Evolutionary conservation across 805 yeast species (phyloP).

Genomic region (Grigorovia humatica): DNA sequence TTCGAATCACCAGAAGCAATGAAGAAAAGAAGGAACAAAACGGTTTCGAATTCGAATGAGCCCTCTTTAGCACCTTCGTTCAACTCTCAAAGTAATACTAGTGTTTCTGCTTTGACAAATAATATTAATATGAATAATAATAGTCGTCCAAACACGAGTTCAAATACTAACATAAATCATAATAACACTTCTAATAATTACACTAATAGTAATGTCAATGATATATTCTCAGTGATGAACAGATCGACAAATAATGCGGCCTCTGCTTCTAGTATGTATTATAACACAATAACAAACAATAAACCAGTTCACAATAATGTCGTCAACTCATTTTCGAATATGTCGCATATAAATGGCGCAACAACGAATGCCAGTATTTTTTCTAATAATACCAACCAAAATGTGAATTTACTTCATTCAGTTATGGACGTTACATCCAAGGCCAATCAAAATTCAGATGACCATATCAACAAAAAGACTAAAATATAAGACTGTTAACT

Average conservation of each 20-base stretch:
- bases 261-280: no score
- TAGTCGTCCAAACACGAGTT: not conserved
- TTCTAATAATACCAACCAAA: not conserved
- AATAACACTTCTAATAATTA: not conserved
- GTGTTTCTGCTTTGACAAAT: not conserved
- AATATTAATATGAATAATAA: not conserved
- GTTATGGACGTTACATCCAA: not conserved
- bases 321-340: not conserved
- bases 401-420: not conserved
- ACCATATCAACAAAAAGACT: slow-evolving; percentile 9
- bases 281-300: not conserved
- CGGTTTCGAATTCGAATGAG: slow-evolving; percentile 8
- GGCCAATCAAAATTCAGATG: slow-evolving; percentile 2
- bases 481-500: slow-evolving; percentile 3
- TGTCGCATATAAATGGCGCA: not conserved
- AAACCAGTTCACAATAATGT: not conserved
- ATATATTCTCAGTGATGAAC: no score
- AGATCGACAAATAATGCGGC: no score
- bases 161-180: not conserved
- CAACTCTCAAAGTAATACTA: slow-evolving; percentile 6
- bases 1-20: slow-evolving; percentile 49
- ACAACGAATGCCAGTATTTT: not conserved
- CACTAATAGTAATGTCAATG: not conserved
- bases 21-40: slow-evolving; percentile 36
- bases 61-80: slow-evolving; percentile 5